phyloP scores from a whole-genome alignment of 352 stramenopile species.

The Globisporangium perplexum region DNA sequence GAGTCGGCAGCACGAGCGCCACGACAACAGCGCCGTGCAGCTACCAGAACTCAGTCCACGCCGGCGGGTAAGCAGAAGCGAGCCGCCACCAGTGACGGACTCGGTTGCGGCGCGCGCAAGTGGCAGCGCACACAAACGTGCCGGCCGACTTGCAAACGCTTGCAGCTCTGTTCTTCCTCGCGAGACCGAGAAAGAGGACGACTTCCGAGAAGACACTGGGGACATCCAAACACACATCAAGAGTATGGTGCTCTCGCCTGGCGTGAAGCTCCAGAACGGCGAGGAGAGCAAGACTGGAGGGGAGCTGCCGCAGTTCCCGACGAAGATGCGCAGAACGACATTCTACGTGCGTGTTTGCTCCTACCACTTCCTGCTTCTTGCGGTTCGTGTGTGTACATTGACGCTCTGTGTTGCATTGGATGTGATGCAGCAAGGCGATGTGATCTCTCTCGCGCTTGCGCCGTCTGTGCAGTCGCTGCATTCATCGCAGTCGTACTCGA shows the following conservation, averaged over 20 bases:
- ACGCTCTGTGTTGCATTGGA: background rate
- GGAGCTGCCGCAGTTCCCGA: slow-evolving; percentile 18
- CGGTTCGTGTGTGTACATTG: background rate
- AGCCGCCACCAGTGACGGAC: too few species aligned
- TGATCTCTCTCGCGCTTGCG: background rate
- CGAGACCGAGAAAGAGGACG: background rate
- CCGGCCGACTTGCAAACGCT: too few species aligned
- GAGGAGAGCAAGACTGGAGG: slow-evolving; percentile 18
- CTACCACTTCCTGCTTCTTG: background rate
- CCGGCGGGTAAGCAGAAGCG: background rate
- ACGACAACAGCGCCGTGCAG: background rate
- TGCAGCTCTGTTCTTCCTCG: background rate
- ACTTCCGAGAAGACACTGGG: background rate
- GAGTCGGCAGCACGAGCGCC: background rate
- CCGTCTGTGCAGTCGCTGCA: slow-evolving; percentile 10
- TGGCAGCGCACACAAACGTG: background rate
- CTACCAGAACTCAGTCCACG: slow-evolving; percentile 10
- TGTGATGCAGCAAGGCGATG: slow-evolving; percentile 8
- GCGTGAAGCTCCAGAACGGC: slow-evolving; percentile 22
- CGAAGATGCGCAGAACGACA: slow-evolving; percentile 26
- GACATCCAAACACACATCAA: slow-evolving; percentile 6
- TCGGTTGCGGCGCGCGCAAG: background rate
- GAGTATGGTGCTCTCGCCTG: slow-evolving; percentile 18
- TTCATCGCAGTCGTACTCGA: slow-evolving; percentile 3
- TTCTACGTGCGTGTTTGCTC: slow-evolving; percentile 19